A percentile compares a stretch with the other conserved stretches of the same genome.
phyloP scores from a whole-genome alignment of 805 yeast genomes.

The Wilhelminamyces savonicus region DNA sequence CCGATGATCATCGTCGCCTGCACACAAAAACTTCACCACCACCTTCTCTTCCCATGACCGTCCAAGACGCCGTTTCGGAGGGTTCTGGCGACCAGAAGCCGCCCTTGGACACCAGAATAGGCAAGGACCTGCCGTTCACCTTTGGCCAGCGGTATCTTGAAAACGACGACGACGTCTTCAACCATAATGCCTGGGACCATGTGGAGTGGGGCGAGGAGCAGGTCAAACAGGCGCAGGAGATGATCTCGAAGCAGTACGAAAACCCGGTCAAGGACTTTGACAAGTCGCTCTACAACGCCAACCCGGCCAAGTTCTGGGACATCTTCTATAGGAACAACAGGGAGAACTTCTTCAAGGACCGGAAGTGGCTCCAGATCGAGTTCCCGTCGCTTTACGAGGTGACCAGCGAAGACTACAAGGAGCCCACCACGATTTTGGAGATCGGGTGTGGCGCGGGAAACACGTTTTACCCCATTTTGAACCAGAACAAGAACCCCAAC shows the following conservation, averaged over 20 bases:
- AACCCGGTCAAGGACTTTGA: conserved; percentile 87
- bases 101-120: conserved; percentile 52
- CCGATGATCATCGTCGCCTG: too few relatives aligned
- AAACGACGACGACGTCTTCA: conserved; percentile 77
- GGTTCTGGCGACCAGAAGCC: too few relatives aligned
- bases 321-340: conserved; percentile 83
- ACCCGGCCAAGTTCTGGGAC: conserved; percentile 95
- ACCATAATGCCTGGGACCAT: conserved; percentile 94
- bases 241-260: conserved; percentile 68
- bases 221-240: conserved; percentile 61
- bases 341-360: conserved; percentile 92
- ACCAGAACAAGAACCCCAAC: conserved; percentile 74
- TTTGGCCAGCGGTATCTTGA: conserved; percentile 82
- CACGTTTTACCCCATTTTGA: conserved; percentile 85
- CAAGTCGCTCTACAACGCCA: conserved; percentile 66
- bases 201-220: conserved; percentile 97
- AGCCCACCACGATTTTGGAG: conserved; percentile 73
- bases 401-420: conserved; percentile 57
- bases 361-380: conserved; percentile 94
- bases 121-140: conserved; percentile 84
- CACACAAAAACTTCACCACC: too few relatives aligned
- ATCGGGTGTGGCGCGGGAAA: conserved; percentile 99
- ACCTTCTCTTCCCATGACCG: too few relatives aligned
- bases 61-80: too few relatives aligned
- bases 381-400: conserved; percentile 81